A percentile compares a stretch with the other conserved stretches of the same genome.
Evolutionary conservation across 257 asterid species (phyloP).

Genomic region (Primulina eburnea): DNA sequence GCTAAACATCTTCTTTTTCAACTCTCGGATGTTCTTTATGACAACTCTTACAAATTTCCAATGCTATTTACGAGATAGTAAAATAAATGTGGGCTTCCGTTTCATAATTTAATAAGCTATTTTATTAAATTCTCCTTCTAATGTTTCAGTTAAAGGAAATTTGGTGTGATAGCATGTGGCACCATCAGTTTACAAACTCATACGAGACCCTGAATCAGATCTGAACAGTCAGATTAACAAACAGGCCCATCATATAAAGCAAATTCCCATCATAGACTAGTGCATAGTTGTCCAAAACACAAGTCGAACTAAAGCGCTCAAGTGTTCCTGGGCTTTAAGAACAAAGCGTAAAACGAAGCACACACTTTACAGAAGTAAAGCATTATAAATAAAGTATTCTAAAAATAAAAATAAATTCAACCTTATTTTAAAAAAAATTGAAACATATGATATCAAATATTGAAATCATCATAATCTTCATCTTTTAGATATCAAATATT

Average conservation of each 20-base stretch:
- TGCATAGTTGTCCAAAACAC: no score
- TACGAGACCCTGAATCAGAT: not conserved
- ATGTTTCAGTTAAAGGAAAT: not conserved
- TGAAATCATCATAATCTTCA: no score
- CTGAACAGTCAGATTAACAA: slow-evolving; percentile 2
- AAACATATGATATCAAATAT: no score
- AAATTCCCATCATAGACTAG: slow-evolving; percentile 4
- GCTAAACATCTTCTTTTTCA: not conserved
- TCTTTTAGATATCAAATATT: no score
- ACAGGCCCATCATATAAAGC: not conserved
- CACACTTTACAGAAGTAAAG: no score
- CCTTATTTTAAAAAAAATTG: no score
- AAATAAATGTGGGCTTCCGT: not conserved
- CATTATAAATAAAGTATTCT: no score
- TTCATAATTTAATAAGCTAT: not conserved
- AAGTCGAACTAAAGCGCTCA: no score
- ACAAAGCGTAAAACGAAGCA: no score
- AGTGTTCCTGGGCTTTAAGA: no score
- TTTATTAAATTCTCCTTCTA: not conserved
- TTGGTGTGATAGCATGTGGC: not conserved
- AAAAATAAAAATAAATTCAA: no score
- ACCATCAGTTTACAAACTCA: not conserved
- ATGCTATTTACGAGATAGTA: not conserved
- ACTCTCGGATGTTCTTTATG: not conserved
- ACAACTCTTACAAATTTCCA: not conserved